Percentiles rank a stretch among this genome's conserved stretches.
Evolutionary conservation across 805 yeast species (phyloP).

Genomic region (Isabelozyma heimii): DNA sequence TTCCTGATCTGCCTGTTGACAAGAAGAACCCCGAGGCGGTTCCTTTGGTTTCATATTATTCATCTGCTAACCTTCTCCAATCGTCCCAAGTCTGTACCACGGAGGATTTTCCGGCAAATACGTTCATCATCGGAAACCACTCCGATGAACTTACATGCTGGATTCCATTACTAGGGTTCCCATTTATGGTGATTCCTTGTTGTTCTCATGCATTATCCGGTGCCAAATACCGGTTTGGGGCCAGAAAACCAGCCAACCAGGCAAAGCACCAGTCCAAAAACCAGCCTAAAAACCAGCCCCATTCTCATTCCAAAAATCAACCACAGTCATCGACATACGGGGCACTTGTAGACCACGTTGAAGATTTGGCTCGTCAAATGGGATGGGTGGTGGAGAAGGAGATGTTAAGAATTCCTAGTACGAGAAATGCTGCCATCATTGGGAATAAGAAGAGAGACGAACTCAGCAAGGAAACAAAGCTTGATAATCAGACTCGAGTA

Average conservation of each 20-base stretch:
- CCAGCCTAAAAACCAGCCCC: background rate
- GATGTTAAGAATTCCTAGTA: slow-evolving; percentile 89
- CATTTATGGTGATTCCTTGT: slow-evolving; percentile 91
- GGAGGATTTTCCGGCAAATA: slow-evolving; percentile 63
- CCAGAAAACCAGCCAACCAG: slow-evolving; percentile 22
- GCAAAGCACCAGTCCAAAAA: background rate
- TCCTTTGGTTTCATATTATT: slow-evolving; percentile 53
- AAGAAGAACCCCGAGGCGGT: slow-evolving; percentile 13
- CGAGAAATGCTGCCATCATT: slow-evolving; percentile 86
- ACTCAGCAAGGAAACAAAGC: slow-evolving; percentile 19
- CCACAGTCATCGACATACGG: slow-evolving; percentile 63
- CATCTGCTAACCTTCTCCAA: slow-evolving; percentile 49
- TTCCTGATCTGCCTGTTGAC: slow-evolving; percentile 33
- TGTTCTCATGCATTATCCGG: slow-evolving; percentile 90
- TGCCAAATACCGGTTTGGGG: slow-evolving; percentile 62
- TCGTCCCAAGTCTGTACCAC: slow-evolving; percentile 53
- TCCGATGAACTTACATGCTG: slow-evolving; percentile 94
- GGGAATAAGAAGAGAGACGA: slow-evolving; percentile 46
- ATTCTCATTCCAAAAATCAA: background rate
- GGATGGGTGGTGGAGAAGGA: slow-evolving; percentile 90
- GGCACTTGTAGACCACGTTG: slow-evolving; percentile 82
- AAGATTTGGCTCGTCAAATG: slow-evolving; percentile 56
- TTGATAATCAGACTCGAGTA: slow-evolving; percentile 38
- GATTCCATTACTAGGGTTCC: slow-evolving; percentile 85
- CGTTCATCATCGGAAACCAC: slow-evolving; percentile 90